These are phyloP conservation scores for Phytophthora citrophthora DNA, from an alignment of 352 stramenopile species.

Conservation along the genomic window DNA sequence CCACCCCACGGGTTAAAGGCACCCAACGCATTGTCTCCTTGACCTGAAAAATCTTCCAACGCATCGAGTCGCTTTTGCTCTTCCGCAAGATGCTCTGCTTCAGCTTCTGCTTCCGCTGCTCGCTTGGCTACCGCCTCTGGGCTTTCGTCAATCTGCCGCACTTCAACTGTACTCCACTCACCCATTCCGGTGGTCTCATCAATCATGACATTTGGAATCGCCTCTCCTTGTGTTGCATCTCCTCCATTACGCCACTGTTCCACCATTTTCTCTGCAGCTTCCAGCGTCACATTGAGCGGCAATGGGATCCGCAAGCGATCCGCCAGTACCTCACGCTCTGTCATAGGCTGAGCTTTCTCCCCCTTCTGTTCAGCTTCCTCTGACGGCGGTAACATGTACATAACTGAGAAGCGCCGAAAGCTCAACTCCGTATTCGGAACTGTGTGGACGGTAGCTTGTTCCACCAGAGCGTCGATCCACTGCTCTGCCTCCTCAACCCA, in stretches of 20 bases:
- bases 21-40: conserved; percentile 78
- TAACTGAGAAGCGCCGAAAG: conserved; percentile 68
- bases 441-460: conserved; percentile 57
- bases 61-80: conserved; percentile 64
- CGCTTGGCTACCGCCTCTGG: conserved; percentile 64
- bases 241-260: conserved; percentile 45
- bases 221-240: conserved; percentile 12
- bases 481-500: conserved; percentile 81
- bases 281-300: conserved; percentile 64
- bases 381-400: conserved; percentile 58
- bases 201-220: conserved; percentile 35
- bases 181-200: conserved; percentile 83
- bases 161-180: conserved; percentile 80
- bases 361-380: conserved; percentile 14
- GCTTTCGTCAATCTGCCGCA: conserved; percentile 79
- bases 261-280: conserved; percentile 71
- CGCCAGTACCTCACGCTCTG: conserved; percentile 53
- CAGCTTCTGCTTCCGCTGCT: conserved; percentile 49
- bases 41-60: conserved; percentile 66
- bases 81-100: conserved; percentile 42
- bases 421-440: conserved; percentile 73
- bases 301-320: conserved; percentile 78
- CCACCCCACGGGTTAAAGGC: conserved; percentile 87
- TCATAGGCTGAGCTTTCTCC: conserved; percentile 40
- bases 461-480: conserved; percentile 80